These are phyloP conservation scores for Nannizziopsis barbatae DNA, from an alignment of 2,329 filamentous ascomycete genomes.

Conservation along the genomic window DNA sequence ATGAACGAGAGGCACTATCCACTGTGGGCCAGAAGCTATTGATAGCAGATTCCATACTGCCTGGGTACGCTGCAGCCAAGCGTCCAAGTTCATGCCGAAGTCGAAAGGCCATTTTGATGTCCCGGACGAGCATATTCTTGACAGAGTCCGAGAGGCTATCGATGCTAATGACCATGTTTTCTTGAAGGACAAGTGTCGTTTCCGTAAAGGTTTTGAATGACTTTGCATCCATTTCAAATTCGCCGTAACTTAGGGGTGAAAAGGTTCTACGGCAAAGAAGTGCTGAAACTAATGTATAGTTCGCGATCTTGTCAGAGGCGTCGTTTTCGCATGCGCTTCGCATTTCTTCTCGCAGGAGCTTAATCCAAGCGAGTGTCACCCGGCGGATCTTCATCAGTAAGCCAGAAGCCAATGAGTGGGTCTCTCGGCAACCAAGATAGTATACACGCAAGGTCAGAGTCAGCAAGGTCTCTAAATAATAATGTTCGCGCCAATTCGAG, in stretches of 20 bases:
- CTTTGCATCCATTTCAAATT: slow-evolving; percentile 8
- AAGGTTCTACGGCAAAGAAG: slow-evolving; percentile 15
- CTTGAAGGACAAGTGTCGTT: slow-evolving; percentile 31
- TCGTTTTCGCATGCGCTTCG: slow-evolving; percentile 30
- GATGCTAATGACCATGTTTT: slow-evolving; percentile 33
- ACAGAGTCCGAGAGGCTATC: slow-evolving; percentile 24
- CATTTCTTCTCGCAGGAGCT: slow-evolving; percentile 37
- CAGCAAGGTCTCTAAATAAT: slow-evolving; percentile 49
- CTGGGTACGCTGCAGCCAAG: slow-evolving; percentile 25
- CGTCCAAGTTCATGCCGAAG: slow-evolving; percentile 28
- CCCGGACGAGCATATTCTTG: slow-evolving; percentile 35
- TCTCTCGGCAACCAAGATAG: slow-evolving; percentile 21
- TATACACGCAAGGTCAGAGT: slow-evolving; percentile 38
- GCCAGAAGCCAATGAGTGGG: slow-evolving; percentile 9
- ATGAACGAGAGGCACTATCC: slow-evolving; percentile 14
- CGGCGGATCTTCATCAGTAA: slow-evolving; percentile 36
- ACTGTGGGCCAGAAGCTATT: slow-evolving; percentile 35
- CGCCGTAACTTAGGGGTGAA: slow-evolving; percentile 6
- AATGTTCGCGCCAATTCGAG: slow-evolving; percentile 48
- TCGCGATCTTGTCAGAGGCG: slow-evolving; percentile 27
- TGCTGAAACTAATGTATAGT: slow-evolving; percentile 14
- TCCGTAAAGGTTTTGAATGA: slow-evolving; percentile 1
- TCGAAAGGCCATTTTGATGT: slow-evolving; percentile 36
- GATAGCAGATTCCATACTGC: slow-evolving; percentile 29
- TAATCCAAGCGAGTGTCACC: slow-evolving; percentile 43